Evolutionary conservation across 129 eudicot species (phyloP), one percentile per base, ranked within the genome.

Genomic region (Centrapalus pauciflorus): DNA sequence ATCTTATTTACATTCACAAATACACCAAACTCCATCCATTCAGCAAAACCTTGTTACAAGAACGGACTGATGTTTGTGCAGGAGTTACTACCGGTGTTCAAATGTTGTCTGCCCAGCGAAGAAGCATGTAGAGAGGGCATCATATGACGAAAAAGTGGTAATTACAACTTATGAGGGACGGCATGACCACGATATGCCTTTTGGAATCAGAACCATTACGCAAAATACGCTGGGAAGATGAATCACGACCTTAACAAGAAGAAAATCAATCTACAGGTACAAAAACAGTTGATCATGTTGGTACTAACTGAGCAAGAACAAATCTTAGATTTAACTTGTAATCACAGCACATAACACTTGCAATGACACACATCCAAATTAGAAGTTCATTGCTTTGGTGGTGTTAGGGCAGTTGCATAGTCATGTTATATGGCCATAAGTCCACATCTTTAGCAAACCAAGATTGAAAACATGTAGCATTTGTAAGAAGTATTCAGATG

Each of bases 81-180:
- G 95, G 86, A 86, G 89, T 83, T 86, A 86, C 79, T 86, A 86
- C 54, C 69, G 86, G 66, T 80, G 89, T 79, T 72, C 85, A 27
- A 67, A 61, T 70, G 65, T 77, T 28, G 86, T 89, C 24, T 86
- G 89, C 72, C 82, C 89, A 16, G 89, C 72, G 24, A 83, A 83
- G 82, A 83, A 86, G 57, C 95, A 80, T 11, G 95, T 86, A 28
- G 89, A 83, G 73, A 65, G 95, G 72, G 80, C 95, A 40, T 72
- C 89, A n/a, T 76, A 80, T 75, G 89, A 86, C 56, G 73, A 73
- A 40, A 86, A 77, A 65, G 70, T 82, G 50, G 94, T 86, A 30
- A 72, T 86, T 40, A 82, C 88, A 14, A 86, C 94, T 35, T 86
- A 86, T 23, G 93, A 85, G 70, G 94, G 94, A 57, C 69, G 65